Conservation (phyloP, 1,284 basidiomycete species). For the Mycena citricolor region DNA sequence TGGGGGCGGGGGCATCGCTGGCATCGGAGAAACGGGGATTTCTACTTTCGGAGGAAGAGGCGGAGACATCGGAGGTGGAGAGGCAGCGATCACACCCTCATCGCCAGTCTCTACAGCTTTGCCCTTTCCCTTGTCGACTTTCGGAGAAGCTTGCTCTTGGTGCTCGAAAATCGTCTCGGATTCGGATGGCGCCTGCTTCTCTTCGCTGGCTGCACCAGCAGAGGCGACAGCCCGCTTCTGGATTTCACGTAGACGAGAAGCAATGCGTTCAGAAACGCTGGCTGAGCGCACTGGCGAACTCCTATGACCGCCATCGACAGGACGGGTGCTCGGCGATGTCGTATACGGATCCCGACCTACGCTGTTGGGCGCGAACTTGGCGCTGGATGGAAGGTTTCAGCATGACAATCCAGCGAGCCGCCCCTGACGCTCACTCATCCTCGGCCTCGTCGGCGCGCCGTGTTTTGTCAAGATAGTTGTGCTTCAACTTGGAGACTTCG, state of each 20-base stretch:
- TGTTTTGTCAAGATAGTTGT: slow-evolving; percentile 74
- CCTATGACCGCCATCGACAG: slow-evolving; percentile 51
- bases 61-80: slow-evolving; percentile 66
- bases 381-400: no score
- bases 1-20: slow-evolving; percentile 44
- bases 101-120: slow-evolving; percentile 48
- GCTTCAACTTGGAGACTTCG: slow-evolving; percentile 73
- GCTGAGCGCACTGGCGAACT: slow-evolving; percentile 56
- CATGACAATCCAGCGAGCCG: slow-evolving; percentile 4
- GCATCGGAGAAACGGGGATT: slow-evolving; percentile 37
- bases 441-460: slow-evolving; percentile 85
- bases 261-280: slow-evolving; percentile 77
- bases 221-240: slow-evolving; percentile 54
- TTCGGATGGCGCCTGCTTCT: neutral
- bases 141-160: slow-evolving; percentile 40
- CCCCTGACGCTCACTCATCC: slow-evolving; percentile 74
- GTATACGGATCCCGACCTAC: slow-evolving; percentile 69
- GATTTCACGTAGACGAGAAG: slow-evolving; percentile 71
- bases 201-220: slow-evolving; percentile 32
- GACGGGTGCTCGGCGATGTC: slow-evolving; percentile 65
- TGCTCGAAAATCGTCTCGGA: no score
- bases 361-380: slow-evolving; percentile 78
- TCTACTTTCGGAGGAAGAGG: slow-evolving; percentile 47
- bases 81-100: slow-evolving; percentile 42
- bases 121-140: slow-evolving; percentile 78